Evolutionary conservation across 2,329 filamentous ascomycete genomes (phyloP).

Genomic region (Penicillium sp.): DNA sequence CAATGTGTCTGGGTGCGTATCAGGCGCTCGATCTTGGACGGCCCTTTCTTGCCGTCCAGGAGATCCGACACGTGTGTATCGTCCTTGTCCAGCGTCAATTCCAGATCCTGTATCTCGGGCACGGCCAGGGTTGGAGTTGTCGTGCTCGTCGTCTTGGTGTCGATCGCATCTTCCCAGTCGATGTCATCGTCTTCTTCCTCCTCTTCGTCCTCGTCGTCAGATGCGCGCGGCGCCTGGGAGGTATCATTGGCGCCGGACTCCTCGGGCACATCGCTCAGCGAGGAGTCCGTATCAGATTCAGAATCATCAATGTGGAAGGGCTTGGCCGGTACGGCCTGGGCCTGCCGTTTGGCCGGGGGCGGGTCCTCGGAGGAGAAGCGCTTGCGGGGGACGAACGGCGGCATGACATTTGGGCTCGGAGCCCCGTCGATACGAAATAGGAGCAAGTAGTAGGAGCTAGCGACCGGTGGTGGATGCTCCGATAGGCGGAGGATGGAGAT

Average conservation of each 20-base stretch:
- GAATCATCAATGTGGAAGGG: constrained; percentile 23
- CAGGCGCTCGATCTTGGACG: constrained; percentile 77
- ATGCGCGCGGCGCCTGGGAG: not conserved
- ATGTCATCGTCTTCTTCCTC: constrained; percentile 57
- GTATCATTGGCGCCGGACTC: constrained; percentile 8
- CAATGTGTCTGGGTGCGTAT: constrained; percentile 79
- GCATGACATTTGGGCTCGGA: constrained; percentile 33
- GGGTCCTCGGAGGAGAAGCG: constrained; percentile 37
- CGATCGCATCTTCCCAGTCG: constrained; percentile 59
- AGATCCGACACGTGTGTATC: constrained; percentile 61
- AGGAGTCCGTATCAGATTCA: constrained; percentile 34
- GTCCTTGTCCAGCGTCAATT: constrained; percentile 62
- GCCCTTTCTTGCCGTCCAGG: constrained; percentile 72
- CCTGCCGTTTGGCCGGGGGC: constrained; percentile 36
- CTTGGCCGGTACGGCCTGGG: constrained; percentile 25
- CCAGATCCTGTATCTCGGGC: constrained; percentile 63
- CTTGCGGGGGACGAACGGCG: constrained; percentile 48
- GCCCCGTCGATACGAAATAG: not conserved
- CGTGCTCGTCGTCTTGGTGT: constrained; percentile 37
- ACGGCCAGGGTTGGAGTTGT: constrained; percentile 42
- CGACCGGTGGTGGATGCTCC: not conserved
- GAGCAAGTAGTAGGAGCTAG: not conserved
- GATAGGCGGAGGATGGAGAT: constrained; percentile 9
- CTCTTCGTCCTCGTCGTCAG: constrained; percentile 32
- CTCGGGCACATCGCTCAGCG: constrained; percentile 38